Conservation (phyloP, 164 flowering plant genomes). For the Liquidambar formosana region DNA sequence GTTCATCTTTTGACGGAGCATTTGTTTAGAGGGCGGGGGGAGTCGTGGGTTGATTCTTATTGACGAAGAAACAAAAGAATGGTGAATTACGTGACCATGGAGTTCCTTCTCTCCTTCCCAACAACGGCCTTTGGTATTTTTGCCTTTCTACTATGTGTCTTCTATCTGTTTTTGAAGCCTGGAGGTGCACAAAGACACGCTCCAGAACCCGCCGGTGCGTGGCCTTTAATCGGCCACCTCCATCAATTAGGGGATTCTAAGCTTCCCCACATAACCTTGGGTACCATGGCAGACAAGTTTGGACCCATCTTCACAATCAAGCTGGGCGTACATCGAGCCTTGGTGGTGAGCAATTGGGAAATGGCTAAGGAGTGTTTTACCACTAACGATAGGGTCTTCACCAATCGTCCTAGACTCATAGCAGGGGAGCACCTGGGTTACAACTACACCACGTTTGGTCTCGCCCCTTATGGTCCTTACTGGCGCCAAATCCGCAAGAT, state of each 20-base stretch:
- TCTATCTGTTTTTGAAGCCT: too few species aligned
- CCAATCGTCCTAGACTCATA: constrained; percentile 20
- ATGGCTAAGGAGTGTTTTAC: constrained; percentile 14
- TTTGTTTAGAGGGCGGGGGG: too few species aligned
- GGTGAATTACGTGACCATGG: too few species aligned
- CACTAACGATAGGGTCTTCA: not conserved
- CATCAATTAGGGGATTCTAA: not conserved
- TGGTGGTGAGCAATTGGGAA: constrained; percentile 17
- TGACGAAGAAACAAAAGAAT: too few species aligned
- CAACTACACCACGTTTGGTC: constrained; percentile 35
- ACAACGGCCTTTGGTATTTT: too few species aligned
- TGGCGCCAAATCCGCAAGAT: constrained; percentile 51
- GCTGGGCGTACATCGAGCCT: not conserved
- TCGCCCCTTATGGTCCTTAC: constrained; percentile 28
- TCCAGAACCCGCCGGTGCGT: constrained; percentile 14
- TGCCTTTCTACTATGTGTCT: too few species aligned
- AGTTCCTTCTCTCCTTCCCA: too few species aligned
- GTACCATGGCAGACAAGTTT: constrained; percentile 17
- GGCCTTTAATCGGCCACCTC: constrained; percentile 22
- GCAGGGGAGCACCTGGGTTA: constrained; percentile 22
- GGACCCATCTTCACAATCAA: constrained; percentile 10
- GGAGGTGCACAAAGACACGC: not conserved
- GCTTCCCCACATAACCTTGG: not conserved
- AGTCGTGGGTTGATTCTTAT: too few species aligned
- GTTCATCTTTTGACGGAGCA: too few species aligned